Evolutionary conservation across 139 green algal genomes (phyloP).

Genomic region (Volvox reticuliferus): DNA sequence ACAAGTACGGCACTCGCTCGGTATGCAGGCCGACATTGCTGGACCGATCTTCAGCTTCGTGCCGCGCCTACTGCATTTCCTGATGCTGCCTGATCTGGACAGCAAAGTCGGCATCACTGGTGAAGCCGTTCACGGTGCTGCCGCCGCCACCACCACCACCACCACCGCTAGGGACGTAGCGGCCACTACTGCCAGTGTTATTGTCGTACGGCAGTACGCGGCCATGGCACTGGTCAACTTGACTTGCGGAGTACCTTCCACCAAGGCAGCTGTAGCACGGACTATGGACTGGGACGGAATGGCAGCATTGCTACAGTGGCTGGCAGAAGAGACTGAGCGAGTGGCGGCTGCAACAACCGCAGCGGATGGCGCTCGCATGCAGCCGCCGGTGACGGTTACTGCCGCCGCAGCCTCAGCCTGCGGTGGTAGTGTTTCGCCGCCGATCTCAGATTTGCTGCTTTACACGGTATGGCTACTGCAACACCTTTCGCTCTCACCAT

Average conservation of each 20-base stretch:
- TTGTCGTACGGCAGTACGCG: conserved; percentile 26
- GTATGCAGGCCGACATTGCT: conserved; percentile 13
- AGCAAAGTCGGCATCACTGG: not conserved
- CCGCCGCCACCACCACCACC: not conserved
- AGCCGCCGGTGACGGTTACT: not conserved
- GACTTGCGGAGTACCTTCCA: conserved; percentile 19
- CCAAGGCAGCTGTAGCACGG: conserved; percentile 27
- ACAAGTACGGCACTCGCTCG: too few species aligned
- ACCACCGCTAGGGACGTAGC: too few species aligned
- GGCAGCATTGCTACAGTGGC: not conserved
- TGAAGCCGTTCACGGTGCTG: not conserved
- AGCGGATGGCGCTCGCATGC: not conserved
- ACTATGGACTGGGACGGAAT: conserved; percentile 18
- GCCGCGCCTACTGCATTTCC: not conserved
- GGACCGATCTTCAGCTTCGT: conserved; percentile 13
- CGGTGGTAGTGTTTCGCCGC: not conserved
- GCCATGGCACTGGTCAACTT: conserved; percentile 40
- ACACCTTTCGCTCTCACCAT: conserved; percentile 30
- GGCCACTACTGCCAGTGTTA: not conserved
- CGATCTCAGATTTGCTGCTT: not conserved
- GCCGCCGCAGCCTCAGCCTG: too few species aligned
- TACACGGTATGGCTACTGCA: conserved; percentile 35
- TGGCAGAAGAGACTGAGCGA: not conserved
- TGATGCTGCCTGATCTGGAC: not conserved
- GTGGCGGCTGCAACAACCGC: not conserved